phyloP scores from a whole-genome alignment of 768 basidiomycete species.

The Gymnopilus dilepis region DNA sequence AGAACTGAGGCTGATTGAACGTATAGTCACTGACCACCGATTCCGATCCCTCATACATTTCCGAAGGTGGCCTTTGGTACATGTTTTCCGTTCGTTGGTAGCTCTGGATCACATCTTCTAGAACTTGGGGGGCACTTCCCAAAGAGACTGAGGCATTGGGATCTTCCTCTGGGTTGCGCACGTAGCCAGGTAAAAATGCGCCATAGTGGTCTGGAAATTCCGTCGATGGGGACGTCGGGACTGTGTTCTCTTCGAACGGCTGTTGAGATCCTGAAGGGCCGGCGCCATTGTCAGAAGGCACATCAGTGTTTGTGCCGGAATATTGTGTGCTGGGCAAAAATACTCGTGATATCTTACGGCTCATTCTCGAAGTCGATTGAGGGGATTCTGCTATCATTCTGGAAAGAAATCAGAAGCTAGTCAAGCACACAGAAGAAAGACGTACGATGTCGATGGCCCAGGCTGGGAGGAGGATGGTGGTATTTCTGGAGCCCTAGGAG shows the following conservation, averaged over 20 bases:
- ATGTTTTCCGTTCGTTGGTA: too few relatives aligned
- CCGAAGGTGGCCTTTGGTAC: conserved; percentile 22
- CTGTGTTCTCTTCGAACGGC: conserved; percentile 13
- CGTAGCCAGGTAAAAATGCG: conserved; percentile 27
- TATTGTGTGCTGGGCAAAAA: conserved; percentile 13
- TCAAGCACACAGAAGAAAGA: background rate
- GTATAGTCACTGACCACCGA: conserved; percentile 16
- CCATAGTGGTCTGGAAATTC: conserved; percentile 29
- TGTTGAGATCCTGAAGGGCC: conserved; percentile 19
- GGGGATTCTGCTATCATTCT: conserved; percentile 8
- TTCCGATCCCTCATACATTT: conserved; percentile 18
- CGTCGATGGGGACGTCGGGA: conserved; percentile 24
- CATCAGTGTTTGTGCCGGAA: conserved; percentile 1
- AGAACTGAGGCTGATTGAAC: conserved; percentile 4
- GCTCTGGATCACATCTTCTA: conserved; percentile 12
- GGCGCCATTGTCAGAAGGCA: conserved; percentile 15
- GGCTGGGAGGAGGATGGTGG: conserved; percentile 9
- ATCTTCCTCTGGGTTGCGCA: conserved; percentile 25
- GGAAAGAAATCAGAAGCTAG: background rate
- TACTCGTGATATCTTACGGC: conserved; percentile 21
- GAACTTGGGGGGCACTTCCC: conserved; percentile 17
- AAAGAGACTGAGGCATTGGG: conserved; percentile 28
- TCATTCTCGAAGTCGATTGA: conserved; percentile 11
- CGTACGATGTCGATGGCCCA: conserved; percentile 19
- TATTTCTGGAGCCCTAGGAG: background rate